Conservation (phyloP, 495 filamentous ascomycete genomes). For the Xanthoparmelia taractica region DNA sequence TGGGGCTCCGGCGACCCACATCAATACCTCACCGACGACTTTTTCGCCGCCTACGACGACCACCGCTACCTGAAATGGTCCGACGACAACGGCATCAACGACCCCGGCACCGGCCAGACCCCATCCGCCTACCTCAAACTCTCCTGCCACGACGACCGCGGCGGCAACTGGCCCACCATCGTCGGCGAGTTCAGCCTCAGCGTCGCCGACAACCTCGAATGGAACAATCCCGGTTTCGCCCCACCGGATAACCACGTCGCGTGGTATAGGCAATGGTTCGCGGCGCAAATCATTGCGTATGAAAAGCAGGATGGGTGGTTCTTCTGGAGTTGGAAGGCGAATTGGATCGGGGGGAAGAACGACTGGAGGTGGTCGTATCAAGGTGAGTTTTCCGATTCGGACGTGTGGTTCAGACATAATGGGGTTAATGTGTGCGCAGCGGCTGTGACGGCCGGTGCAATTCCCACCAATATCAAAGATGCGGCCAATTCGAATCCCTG, state of each 20-base stretch:
- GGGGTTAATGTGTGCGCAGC: not conserved
- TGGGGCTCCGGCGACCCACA: conserved; percentile 49
- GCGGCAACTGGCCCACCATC: conserved; percentile 41
- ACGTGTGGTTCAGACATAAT: not conserved
- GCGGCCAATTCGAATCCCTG: conserved; percentile 10
- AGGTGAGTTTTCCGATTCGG: conserved; percentile 22
- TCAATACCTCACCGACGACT: conserved; percentile 34
- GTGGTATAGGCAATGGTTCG: conserved; percentile 54
- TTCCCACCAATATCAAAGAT: conserved; percentile 2
- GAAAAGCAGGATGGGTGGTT: conserved; percentile 54
- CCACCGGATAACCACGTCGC: conserved; percentile 36
- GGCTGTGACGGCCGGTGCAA: conserved; percentile 6
- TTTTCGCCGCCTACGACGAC: conserved; percentile 45
- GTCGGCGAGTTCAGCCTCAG: conserved; percentile 53
- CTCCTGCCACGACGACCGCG: conserved; percentile 45
- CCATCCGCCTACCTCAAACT: conserved; percentile 41
- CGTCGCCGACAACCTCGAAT: conserved; percentile 40
- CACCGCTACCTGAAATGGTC: conserved; percentile 51
- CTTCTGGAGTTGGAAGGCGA: conserved; percentile 57
- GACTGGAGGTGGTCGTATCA: conserved; percentile 55
- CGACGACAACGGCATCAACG: conserved; percentile 31
- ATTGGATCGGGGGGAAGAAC: conserved; percentile 33
- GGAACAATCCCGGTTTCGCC: conserved; percentile 36
- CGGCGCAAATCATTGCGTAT: conserved; percentile 50
- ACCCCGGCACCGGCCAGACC: conserved; percentile 7